phyloP scores from a whole-genome alignment of 345 rosid species.

The Rhodomyrtus tomentosa region DNA sequence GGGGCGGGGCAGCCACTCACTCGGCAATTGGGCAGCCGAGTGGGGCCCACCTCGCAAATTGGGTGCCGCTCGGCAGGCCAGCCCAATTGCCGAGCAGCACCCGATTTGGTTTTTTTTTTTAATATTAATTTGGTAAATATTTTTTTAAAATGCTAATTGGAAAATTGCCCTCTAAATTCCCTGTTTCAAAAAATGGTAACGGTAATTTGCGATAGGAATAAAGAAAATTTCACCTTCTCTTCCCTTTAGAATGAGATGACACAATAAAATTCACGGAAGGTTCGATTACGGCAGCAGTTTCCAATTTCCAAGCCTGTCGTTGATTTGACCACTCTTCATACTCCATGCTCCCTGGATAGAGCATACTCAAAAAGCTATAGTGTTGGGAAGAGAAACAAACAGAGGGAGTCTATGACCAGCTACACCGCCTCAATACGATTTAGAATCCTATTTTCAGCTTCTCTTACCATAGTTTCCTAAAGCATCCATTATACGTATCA shows the following conservation, averaged over 20 bases:
- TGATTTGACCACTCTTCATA: slow-evolving; percentile 96
- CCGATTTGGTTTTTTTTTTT: no score
- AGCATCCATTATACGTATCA: slow-evolving; percentile 92
- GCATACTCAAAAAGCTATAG: not conserved
- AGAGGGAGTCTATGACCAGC: not conserved
- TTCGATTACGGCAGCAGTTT: slow-evolving; percentile 90
- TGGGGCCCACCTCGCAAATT: no score
- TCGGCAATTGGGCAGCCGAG: no score
- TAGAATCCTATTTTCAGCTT: slow-evolving; percentile 11
- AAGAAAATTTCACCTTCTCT: slow-evolving; percentile 47
- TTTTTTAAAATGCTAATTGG: no score
- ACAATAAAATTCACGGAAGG: slow-evolving; percentile 91
- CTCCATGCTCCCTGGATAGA: slow-evolving; percentile 73
- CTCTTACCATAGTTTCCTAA: slow-evolving; percentile 82
- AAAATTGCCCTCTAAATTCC: not conserved
- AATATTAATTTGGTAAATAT: no score
- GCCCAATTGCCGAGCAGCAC: no score
- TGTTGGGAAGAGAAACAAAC: not conserved
- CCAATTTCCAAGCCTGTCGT: slow-evolving; percentile 98
- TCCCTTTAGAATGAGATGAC: slow-evolving; percentile 74
- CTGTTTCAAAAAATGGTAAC: not conserved
- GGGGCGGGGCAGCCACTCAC: no score
- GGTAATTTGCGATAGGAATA: not conserved
- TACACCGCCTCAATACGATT: not conserved
- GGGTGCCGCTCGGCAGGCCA: no score